Conservation (phyloP, 208 protist genomes). For the Angomonas deanei region DNA sequence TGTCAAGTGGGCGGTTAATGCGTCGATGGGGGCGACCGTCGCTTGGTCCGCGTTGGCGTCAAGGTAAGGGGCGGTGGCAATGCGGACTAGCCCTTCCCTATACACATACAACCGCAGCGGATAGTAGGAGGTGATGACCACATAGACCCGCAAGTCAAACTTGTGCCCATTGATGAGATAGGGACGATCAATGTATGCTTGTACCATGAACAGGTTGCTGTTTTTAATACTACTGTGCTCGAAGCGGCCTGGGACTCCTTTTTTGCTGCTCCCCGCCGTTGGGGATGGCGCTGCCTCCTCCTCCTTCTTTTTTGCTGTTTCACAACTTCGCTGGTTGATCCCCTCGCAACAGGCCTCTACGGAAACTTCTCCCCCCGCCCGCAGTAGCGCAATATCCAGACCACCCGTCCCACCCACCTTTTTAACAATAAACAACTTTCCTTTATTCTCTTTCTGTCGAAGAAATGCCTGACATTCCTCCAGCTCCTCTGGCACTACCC, state of each 20-base stretch:
- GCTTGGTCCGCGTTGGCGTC: not conserved
- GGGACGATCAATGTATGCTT: conserved; percentile 74
- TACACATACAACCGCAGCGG: conserved; percentile 84
- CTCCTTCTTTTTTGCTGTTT: not conserved
- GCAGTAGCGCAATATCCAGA: conserved; percentile 53
- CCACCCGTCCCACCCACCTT: conserved; percentile 61
- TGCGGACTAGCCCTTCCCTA: conserved; percentile 83
- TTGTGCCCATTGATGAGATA: conserved; percentile 85
- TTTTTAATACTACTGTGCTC: not conserved
- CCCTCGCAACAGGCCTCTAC: not conserved
- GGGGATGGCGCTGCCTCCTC: not conserved
- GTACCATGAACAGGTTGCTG: conserved; percentile 36
- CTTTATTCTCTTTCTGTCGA: conserved; percentile 10
- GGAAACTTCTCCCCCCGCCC: conserved; percentile 4
- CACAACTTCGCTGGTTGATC: no score
- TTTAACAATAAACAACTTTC: conserved; percentile 75
- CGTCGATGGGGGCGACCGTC: conserved; percentile 7
- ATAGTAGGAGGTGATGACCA: conserved; percentile 79
- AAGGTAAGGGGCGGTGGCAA: conserved; percentile 71
- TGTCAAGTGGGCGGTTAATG: conserved; percentile 74
- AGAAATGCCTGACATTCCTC: conserved; percentile 22
- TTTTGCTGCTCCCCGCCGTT: not conserved
- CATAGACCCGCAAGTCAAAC: conserved; percentile 91
- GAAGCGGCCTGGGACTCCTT: not conserved
- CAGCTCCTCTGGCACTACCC: conserved; percentile 43